Conservation (phyloP, 345 rosid species). For the Linum tenue region DNA sequence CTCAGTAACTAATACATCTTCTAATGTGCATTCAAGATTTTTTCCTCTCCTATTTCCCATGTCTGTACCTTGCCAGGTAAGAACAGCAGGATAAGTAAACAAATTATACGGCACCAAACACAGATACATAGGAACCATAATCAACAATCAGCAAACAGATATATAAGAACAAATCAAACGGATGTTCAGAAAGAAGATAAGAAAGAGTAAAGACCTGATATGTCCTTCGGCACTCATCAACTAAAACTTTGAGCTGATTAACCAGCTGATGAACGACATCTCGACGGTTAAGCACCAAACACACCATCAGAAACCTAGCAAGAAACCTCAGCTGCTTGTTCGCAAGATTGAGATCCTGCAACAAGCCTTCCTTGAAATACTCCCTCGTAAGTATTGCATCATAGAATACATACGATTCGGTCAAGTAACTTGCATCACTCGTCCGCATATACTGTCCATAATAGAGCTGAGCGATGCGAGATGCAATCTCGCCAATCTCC, state of each 20-base stretch:
- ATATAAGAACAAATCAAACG: background rate
- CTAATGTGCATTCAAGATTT: background rate
- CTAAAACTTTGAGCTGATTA: conserved; percentile 62
- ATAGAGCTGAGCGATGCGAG: conserved; percentile 87
- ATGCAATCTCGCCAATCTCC: conserved; percentile 97
- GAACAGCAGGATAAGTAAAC: background rate
- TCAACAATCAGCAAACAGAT: background rate
- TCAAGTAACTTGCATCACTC: conserved; percentile 66
- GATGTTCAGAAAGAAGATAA: background rate
- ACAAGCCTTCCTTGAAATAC: conserved; percentile 77
- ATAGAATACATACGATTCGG: conserved; percentile 77
- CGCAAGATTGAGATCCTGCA: conserved; percentile 71
- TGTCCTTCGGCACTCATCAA: conserved; percentile 86
- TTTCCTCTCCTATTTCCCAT: no score
- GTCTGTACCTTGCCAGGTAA: no score
- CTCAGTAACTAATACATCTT: background rate
- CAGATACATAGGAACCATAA: background rate
- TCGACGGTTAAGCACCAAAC: conserved; percentile 69
- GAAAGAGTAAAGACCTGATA: conserved; percentile 50
- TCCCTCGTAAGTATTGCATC: conserved; percentile 79
- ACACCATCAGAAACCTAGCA: conserved; percentile 85
- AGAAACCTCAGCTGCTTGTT: conserved; percentile 89
- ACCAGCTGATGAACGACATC: conserved; percentile 81
- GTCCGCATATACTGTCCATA: conserved; percentile 93
- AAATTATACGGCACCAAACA: background rate